Percentiles rank a stretch among this genome's conserved stretches.
Conservation (phyloP, 441 rosid species). For the Erysimum cheiri region DNA sequence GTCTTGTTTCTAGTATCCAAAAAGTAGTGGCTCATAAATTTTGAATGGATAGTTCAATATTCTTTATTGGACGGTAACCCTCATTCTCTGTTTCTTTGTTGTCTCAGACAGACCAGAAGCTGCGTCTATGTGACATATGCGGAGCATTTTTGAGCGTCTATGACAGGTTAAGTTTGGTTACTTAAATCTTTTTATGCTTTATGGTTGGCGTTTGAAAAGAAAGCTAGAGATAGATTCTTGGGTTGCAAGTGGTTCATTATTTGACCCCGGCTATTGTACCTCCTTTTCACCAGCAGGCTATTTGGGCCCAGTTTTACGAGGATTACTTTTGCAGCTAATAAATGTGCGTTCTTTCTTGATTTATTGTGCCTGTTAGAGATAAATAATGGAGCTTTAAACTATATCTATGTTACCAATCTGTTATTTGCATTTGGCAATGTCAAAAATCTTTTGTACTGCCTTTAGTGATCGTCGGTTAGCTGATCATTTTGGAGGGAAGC, state of each 20-base stretch:
- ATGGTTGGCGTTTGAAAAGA: constrained; percentile 49
- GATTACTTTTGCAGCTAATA: constrained; percentile 99
- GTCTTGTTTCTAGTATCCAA: constrained; percentile 2
- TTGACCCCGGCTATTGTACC: constrained; percentile 88
- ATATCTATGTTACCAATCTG: constrained; percentile 33
- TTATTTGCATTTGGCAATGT: constrained; percentile 42
- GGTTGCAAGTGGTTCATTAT: constrained; percentile 90
- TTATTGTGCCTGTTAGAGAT: constrained; percentile 62
- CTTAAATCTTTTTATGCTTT: constrained; percentile 10
- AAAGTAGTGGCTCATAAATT: neutral
- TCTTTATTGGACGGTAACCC: constrained; percentile 11
- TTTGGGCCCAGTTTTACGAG: constrained; percentile 99
- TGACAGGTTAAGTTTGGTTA: constrained; percentile 76
- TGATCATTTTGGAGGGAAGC: constrained; percentile 99
- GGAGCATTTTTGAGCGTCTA: constrained; percentile 99
- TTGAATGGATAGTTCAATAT: neutral
- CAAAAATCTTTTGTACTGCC: constrained; percentile 44
- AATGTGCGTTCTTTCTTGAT: constrained; percentile 96
- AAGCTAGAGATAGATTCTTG: constrained; percentile 57
- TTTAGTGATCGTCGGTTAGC: constrained; percentile 98
- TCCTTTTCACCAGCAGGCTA: constrained; percentile 99
- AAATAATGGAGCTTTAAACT: constrained; percentile 45
- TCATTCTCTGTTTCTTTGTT: constrained; percentile 31
- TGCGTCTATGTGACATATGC: constrained; percentile 98
- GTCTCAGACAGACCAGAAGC: constrained; percentile 98